phyloP scores from a whole-genome alignment of 805 yeast genomes.

The Naumovozyma baii region DNA sequence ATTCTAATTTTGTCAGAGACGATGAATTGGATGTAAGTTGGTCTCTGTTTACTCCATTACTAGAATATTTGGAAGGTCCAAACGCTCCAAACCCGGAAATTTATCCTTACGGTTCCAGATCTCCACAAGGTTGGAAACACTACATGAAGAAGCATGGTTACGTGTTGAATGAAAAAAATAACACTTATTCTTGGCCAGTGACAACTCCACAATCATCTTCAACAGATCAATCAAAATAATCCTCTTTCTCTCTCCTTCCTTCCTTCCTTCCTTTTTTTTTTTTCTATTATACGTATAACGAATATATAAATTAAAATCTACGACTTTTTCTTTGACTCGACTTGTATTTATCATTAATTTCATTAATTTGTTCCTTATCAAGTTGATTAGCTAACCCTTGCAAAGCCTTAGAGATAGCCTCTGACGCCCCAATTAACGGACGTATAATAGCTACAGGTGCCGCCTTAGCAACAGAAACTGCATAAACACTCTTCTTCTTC shows the following conservation, averaged over 20 bases:
- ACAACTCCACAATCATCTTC: slow-evolving; percentile 36
- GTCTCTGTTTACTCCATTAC: slow-evolving; percentile 85
- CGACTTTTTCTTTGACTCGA: slow-evolving; percentile 12
- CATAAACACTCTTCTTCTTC: slow-evolving; percentile 44
- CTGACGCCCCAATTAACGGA: slow-evolving; percentile 89
- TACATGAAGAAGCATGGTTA: slow-evolving; percentile 68
- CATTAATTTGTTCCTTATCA: slow-evolving; percentile 52
- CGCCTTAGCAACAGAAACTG: slow-evolving; percentile 59
- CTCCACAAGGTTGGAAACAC: slow-evolving; percentile 56
- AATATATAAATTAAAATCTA: no score
- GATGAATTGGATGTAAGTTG: slow-evolving; percentile 93
- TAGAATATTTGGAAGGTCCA: slow-evolving; percentile 66
- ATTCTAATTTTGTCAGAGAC: slow-evolving; percentile 94
- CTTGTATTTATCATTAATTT: slow-evolving; percentile 60
- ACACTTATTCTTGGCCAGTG: slow-evolving; percentile 85
- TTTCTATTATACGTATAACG: background rate
- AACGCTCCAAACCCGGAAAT: slow-evolving; percentile 54
- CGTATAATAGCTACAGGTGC: slow-evolving; percentile 74
- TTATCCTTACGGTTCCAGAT: slow-evolving; percentile 87
- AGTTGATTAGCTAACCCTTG: slow-evolving; percentile 77
- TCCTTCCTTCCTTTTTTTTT: background rate
- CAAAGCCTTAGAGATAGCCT: slow-evolving; percentile 72
- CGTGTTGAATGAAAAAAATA: slow-evolving; percentile 44
- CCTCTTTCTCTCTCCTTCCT: no score
- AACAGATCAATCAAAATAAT: no score